phyloP scores from a whole-genome alignment of 306 rosid species.

The Sechiopsis laciniata region DNA sequence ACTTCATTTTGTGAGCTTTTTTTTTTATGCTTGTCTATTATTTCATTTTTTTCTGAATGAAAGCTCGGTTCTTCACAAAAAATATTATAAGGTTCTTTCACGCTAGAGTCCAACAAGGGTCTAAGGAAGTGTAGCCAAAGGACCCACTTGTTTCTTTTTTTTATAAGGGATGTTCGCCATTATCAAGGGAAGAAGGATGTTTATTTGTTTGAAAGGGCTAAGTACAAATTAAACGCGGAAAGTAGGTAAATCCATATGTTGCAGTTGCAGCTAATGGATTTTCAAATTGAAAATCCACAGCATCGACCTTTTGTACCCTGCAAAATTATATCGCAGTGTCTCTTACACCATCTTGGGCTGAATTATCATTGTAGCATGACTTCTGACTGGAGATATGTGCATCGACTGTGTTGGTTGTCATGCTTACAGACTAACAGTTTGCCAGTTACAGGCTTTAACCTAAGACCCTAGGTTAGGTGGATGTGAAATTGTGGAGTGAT shows the following conservation, averaged over 20 bases:
- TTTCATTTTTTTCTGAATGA: no score
- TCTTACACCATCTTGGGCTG: not conserved
- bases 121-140: not conserved
- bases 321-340: not conserved
- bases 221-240: not conserved
- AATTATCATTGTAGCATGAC: not conserved
- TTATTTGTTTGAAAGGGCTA: not conserved
- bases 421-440: not conserved
- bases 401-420: conserved; percentile 1
- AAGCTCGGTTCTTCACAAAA: no score
- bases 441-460: not conserved
- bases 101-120: not conserved
- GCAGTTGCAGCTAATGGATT: not conserved
- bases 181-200: not conserved
- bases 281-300: not conserved
- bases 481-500: no score
- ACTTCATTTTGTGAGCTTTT: no score
- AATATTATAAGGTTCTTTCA: not conserved
- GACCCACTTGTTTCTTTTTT: not conserved
- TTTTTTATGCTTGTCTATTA: not conserved
- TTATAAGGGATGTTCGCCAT: not conserved
- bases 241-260: not conserved
- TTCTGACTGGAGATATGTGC: not conserved
- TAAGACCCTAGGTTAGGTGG: not conserved
- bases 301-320: no score